These are phyloP conservation scores for Hirschfeldia incana DNA, from an alignment of 345 rosid genomes.

Conservation along the genomic window DNA sequence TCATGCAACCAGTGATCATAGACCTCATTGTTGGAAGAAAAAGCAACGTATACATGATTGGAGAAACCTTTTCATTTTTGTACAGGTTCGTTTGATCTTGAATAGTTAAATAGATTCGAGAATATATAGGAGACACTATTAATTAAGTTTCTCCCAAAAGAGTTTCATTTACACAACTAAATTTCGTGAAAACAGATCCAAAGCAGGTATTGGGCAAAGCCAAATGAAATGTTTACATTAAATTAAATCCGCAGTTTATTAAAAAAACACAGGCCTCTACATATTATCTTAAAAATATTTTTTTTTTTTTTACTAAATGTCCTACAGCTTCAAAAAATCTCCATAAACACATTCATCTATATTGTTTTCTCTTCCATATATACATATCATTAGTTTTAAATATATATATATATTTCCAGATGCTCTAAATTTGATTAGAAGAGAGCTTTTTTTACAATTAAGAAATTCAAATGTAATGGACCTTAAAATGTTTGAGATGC, in stretches of 20 bases:
- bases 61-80: not conserved
- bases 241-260: too few relatives aligned
- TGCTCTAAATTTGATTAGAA: not conserved
- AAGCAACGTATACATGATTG: not conserved
- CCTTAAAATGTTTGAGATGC: not conserved
- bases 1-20: not conserved
- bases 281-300: too few relatives aligned
- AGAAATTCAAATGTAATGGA: not conserved
- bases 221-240: too few relatives aligned
- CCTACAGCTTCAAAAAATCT: too few relatives aligned
- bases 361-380: not conserved
- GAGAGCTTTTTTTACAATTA: not conserved
- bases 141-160: not conserved
- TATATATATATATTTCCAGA: not conserved
- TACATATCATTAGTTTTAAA: too few relatives aligned
- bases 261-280: too few relatives aligned
- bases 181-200: too few relatives aligned
- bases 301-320: too few relatives aligned
- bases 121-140: not conserved
- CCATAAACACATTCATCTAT: too few relatives aligned
- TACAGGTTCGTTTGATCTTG: not conserved
- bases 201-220: too few relatives aligned
- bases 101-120: conserved; percentile 11
- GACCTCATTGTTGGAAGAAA: not conserved
- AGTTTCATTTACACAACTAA: too few relatives aligned